Evolutionary conservation across 441 rosid species (phyloP), one percentile per base, ranked within the genome.

Genomic region (Corymbia calophylla): DNA sequence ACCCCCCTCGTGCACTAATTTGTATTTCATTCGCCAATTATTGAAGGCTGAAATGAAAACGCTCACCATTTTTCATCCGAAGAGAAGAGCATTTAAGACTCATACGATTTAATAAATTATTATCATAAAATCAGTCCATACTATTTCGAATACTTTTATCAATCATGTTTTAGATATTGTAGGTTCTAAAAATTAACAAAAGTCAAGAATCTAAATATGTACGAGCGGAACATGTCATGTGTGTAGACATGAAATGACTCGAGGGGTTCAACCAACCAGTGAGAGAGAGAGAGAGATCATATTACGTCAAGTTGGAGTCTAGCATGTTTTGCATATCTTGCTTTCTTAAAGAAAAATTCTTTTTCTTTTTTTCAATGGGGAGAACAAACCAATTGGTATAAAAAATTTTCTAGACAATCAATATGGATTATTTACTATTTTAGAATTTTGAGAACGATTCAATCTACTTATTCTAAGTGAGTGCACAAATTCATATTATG

Each of bases 141-240:
- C 5, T 3, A 3, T n/a, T 4, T 15, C 0, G 19, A 64, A 64
- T 64, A 29, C 32, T 64, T 64, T 64, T 64, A 64, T 64, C 1
- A n/a, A 7, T 64, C 35, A 64, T 64, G 35, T 64, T 64, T 64
- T 64, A 64, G 70, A 29, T 64, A 29, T 64, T 7, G 2, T 64
- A 64, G n/a, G 70, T 64, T 64, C n/a, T 66, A 31, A 66, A 6
- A 4, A n/a, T 66, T 17, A 66, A 66, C 4, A 8, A 31, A 8
- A 31, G 39, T 4, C 3, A 6, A 31, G 39, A 4, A 66, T 29
- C 18, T 29, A 62, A 62, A 6, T 62, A 62, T 29, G 17, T 4
- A 62, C 0, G 3, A 62, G 5, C 0, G 2, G 32, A 60, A 62
- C 35, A 29, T n/a, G 9, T 14, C 0, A 6, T 6, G 18, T 0